Percentiles rank a stretch among this genome's conserved stretches.
These are phyloP conservation scores for Seiridium cupressi DNA, from an alignment of 2,329 filamentous ascomycete genomes.

Conservation along the genomic window DNA sequence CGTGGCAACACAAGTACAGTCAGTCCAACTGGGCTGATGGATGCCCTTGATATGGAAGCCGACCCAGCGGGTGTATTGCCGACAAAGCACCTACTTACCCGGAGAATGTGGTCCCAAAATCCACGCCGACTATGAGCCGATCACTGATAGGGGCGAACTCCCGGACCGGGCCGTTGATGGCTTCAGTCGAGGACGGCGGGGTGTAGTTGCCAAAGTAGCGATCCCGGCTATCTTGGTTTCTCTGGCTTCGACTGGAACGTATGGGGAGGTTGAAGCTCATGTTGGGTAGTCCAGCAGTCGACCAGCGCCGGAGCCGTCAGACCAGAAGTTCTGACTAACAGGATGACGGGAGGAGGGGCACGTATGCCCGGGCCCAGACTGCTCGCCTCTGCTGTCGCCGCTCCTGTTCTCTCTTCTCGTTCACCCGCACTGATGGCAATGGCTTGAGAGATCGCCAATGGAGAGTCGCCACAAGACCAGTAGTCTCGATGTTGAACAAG, in stretches of 20 bases:
- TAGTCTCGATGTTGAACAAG: neutral
- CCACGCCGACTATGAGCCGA: conserved; percentile 72
- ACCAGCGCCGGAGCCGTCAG: neutral
- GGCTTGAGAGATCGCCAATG: neutral
- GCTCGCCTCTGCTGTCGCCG: too few species aligned
- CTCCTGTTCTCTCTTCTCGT: too few species aligned
- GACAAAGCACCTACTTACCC: conserved; percentile 49
- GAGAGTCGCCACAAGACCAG: neutral
- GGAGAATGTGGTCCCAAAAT: conserved; percentile 83
- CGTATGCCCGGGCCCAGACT: too few species aligned
- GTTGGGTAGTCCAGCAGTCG: conserved; percentile 9
- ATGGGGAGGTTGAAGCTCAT: conserved; percentile 54
- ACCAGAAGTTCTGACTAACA: too few species aligned
- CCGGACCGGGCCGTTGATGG: conserved; percentile 60
- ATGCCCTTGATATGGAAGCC: neutral
- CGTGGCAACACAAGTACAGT: too few species aligned
- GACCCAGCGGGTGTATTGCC: neutral
- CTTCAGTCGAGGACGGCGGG: conserved; percentile 56
- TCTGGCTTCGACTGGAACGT: conserved; percentile 41
- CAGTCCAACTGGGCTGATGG: neutral
- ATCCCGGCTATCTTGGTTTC: conserved; percentile 55
- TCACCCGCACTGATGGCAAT: too few species aligned
- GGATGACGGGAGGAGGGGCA: too few species aligned
- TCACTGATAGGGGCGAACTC: conserved; percentile 56
- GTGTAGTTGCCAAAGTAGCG: conserved; percentile 54